These are phyloP conservation scores for Cryphonectria carpinicola DNA, from an alignment of 2,329 filamentous ascomycete species.

Conservation along the genomic window DNA sequence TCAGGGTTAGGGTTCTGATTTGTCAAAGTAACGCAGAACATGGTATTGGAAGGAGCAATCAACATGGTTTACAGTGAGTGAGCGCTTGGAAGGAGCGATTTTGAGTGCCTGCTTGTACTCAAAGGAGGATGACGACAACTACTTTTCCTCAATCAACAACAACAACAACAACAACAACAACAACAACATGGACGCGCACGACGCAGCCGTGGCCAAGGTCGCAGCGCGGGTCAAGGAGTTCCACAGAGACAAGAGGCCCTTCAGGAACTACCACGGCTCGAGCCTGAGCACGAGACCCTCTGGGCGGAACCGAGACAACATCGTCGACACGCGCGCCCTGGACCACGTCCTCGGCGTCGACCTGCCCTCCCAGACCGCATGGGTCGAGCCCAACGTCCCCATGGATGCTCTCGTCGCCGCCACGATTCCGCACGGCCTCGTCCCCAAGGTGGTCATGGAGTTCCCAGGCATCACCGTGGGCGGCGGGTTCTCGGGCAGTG, in stretches of 20 bases:
- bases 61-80: too few species aligned
- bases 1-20: not conserved
- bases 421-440: slow-evolving; percentile 56
- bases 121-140: not conserved
- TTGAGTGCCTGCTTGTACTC: not conserved
- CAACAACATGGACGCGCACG: slow-evolving; percentile 47
- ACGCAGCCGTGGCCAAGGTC: slow-evolving; percentile 48
- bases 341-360: slow-evolving; percentile 67
- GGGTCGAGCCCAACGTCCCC: slow-evolving; percentile 70
- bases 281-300: slow-evolving; percentile 74
- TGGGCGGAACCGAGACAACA: slow-evolving; percentile 52
- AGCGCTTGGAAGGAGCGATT: not conserved
- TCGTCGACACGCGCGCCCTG: slow-evolving; percentile 69
- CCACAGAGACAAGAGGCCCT: slow-evolving; percentile 53
- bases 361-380: slow-evolving; percentile 52
- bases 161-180: not conserved
- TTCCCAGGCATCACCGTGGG: slow-evolving; percentile 72
- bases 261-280: slow-evolving; percentile 77
- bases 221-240: slow-evolving; percentile 50
- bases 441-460: slow-evolving; percentile 72
- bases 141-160: too few species aligned
- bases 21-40: not conserved
- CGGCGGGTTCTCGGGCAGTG: slow-evolving; percentile 68
- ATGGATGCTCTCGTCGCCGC: slow-evolving; percentile 67
- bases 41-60: too few species aligned